Base-by-base conservation (phyloP, 768 basidiomycete genomes). In the Pleurotus platypus region DNA sequence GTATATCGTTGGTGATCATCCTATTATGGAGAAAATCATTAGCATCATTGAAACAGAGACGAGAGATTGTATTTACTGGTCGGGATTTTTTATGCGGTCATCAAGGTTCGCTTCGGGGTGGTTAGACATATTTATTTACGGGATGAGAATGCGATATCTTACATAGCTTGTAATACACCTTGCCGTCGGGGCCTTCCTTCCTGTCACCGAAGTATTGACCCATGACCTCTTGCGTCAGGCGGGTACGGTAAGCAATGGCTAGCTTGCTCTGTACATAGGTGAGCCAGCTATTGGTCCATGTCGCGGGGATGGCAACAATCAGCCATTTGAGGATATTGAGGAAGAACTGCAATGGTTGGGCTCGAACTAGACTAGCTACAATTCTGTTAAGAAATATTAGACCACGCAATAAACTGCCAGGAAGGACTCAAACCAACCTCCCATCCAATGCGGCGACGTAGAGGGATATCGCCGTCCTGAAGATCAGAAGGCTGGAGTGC, bases 381-480 rank as follows among this genome's bases (percentile, higher is more conserved):
- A 98, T 98, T 67, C 93, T 95, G 60, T 27, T 18, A 49, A 48
- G 8, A 13, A 20, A 45, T 62, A 43, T 61, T 30, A 53, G 30
- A 26, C 35, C 46, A 27, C 6, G 7, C 9, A 8, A 46, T 26
- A 39, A 6, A 42, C 13, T 49, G 27, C 40, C 24, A 46, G 16
- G 38, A 38, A 8, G 12, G 49, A 20, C 58, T 63, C 61, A 27
- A 37, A 76, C 85, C 62, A 64, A 92, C 90, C 84, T 88, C 70
- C 96, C 96, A 66, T 98, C 96, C 48, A 98, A 78, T 18, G 90
- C 84, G 5, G 96, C 96, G 48, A 99, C 94, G 66, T 97, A 98
- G 15, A 99, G 75, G 13, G 92, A 95, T 46, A 98, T 87, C 1
- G 91, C 87, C 3, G 96, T 98, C 62, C 96, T 77, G 61, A 92